Base-by-base conservation (phyloP, 345 rosid genomes). In the Salix exigua region DNA sequence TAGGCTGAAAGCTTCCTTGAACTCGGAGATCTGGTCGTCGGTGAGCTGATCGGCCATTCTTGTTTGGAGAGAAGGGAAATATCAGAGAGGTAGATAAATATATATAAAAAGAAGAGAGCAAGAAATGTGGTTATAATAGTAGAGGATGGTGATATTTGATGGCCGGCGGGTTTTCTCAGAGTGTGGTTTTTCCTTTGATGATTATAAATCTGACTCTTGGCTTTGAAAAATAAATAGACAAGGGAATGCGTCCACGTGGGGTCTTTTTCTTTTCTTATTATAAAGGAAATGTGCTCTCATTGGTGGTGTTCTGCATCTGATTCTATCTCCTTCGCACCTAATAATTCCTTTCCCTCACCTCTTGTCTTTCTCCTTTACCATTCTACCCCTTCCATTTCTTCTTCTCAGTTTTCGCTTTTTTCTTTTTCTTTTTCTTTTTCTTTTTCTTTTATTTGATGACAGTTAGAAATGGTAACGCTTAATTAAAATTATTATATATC, bases 21-120 rank as follows among this genome's bases (percentile, higher is more conserved):
- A 77, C 80, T 77, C 80, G 16, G 80, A 77, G 75, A 77, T 77
- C 80, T 77, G 80, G 17, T 78, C 81, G 44, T 78, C 81, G 28
- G 81, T 78, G 37, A 78, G 76, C 76, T 78, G 81, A 78, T 78
- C 81, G 50, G 81, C 81, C 81, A 78, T 78, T 2, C n/a, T 42
- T 10, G 7, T n/a, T 12, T 18, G 23, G 18, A 19, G n/a, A 9
- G 62, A 55, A 19, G 7, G 53, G 25, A 14, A 25, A 25, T 51
- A 19, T 51, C 58, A 9, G 63, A 4, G 63, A 14, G 51, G 1
- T 19, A 25, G 17, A 53, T 4, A 46, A 16, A 46, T 13, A 12
- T 13, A 46, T 3, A n/a, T n/a, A n/a, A 31, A 31, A 31, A 26
- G 6, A 75, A 5, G n/a, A 42, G 4, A 28, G 7, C 4, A 28